Evolutionary conservation across 75 land plant genomes (phyloP), one percentile per base, ranked within the genome.

Genomic region (Gnetum montanum): DNA sequence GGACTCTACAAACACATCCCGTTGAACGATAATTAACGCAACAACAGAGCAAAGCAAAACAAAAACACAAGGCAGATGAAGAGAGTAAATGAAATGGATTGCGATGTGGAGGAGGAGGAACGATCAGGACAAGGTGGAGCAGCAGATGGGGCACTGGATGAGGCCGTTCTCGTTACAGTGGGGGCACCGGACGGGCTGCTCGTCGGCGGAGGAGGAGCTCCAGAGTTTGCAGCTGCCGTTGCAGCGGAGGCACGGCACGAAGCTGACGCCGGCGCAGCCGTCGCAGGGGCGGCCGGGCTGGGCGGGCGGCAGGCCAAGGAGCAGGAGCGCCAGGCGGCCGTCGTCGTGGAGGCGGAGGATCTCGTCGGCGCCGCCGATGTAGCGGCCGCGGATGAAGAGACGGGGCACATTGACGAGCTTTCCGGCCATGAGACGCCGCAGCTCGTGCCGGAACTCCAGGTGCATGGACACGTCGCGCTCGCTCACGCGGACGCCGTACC

Each of bases 141-240:
- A 63, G 66, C 95, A 89, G 8, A 89, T 82, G 11, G 95, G 95
- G 54, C 95, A 89, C 26, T 71, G 66, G 46, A 88, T 84, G 60
- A 88, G 49, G 4, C 94, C 94, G 59, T 85, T 88, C 79, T 88
- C 95, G 69, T 89, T 89, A 67, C 95, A 89, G 24, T 82, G 81
- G 23, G 73, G 37, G 65, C 95, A 89, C 46, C 78, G 76, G 1
- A 62, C 65, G 44, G 50, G 61, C 54, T 61, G 50, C 16, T 56
- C 60, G 7, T 73, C 79, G 25, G 27, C 81, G n/a, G n/a, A n/a
- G n/a, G n/a, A n/a, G n/a, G n/a, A n/a, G 31, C 34, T 70, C 40
- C 80, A 18, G 31, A 86, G 71, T 71, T 89, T 88, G 62, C 96
- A 82, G 40, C 98, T 93, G 41, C 98, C 98, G 24, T 69, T 81